Percentiles rank a stretch among this genome's conserved stretches.
Evolutionary conservation across 1,284 basidiomycete species (phyloP).

Genomic region (Ustilago trichophora): DNA sequence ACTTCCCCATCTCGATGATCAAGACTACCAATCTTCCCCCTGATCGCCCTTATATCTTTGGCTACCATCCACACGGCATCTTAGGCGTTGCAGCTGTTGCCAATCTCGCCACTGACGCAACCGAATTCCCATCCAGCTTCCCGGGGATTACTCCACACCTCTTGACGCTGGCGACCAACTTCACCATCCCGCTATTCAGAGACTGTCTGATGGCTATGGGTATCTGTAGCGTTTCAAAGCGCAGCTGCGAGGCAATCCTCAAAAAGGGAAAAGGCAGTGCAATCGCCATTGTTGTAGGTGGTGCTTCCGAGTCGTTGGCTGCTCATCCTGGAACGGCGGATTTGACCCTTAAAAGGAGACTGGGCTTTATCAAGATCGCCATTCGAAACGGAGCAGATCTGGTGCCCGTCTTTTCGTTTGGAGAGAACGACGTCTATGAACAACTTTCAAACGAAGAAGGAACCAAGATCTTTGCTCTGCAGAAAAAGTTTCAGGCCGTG

Average conservation of each 20-base stretch:
- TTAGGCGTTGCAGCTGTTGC: conserved; percentile 79
- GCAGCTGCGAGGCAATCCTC: conserved; percentile 89
- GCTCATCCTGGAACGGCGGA: conserved; percentile 95
- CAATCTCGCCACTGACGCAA: conserved; percentile 93
- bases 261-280: conserved; percentile 70
- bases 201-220: conserved; percentile 81
- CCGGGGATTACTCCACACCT: conserved; percentile 93
- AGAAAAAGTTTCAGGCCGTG: conserved; percentile 66
- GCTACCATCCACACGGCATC: conserved; percentile 64
- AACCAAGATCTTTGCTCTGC: conserved; percentile 77
- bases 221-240: conserved; percentile 88
- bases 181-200: conserved; percentile 89
- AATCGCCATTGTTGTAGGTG: conserved; percentile 95
- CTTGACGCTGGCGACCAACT: conserved; percentile 85
- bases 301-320: conserved; percentile 90
- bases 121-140: conserved; percentile 88
- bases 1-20: conserved; percentile 78
- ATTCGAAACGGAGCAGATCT: conserved; percentile 78
- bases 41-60: conserved; percentile 92
- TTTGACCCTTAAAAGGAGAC: conserved; percentile 77
- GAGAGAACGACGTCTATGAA: conserved; percentile 98
- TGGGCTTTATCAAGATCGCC: conserved; percentile 96
- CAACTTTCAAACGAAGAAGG: conserved; percentile 95
- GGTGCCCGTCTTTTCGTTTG: conserved; percentile 73
- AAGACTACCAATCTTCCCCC: conserved; percentile 78